These are phyloP conservation scores for Neurospora crassa DNA, from an alignment of 2,329 filamentous ascomycete genomes.

Conservation along the genomic window DNA sequence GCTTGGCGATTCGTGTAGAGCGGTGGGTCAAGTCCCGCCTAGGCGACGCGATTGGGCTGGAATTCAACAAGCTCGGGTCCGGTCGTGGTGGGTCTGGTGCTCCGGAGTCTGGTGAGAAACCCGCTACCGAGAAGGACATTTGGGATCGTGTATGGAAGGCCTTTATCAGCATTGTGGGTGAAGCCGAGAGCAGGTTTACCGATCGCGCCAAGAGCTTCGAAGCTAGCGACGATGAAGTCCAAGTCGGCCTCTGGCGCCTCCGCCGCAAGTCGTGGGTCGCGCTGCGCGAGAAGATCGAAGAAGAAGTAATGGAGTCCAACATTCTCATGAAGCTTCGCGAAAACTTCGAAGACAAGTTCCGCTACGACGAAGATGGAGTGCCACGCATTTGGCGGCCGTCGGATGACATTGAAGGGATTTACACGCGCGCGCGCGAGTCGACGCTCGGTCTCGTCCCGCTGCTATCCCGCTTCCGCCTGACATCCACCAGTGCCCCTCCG, in stretches of 20 bases:
- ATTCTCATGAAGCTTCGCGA: conserved; percentile 89
- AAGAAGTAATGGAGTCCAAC: conserved; percentile 97
- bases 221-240: conserved; percentile 81
- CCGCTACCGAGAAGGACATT: conserved; percentile 67
- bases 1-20: conserved; percentile 82
- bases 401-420: conserved; percentile 94
- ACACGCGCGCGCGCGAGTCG: conserved; percentile 84
- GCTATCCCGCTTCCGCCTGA: conserved; percentile 72
- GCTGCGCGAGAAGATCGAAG: conserved; percentile 80
- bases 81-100: conserved; percentile 75
- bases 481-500: conserved; percentile 63
- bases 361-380: conserved; percentile 90
- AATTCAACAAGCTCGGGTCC: conserved; percentile 93
- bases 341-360: conserved; percentile 99
- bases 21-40: conserved; percentile 86
- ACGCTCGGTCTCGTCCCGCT: conserved; percentile 87
- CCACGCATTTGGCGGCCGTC: conserved; percentile 93
- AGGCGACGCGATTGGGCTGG: conserved; percentile 76
- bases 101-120: conserved; percentile 67
- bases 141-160: conserved; percentile 94
- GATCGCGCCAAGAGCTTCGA: conserved; percentile 90
- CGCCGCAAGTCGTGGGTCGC: conserved; percentile 92
- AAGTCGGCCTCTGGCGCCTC: conserved; percentile 85
- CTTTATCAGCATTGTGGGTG: conserved; percentile 72
- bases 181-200: conserved; percentile 77